Evolutionary conservation across 1,284 basidiomycete genomes (phyloP).

Genomic region (Cutaneotrichosporon spelunceum): DNA sequence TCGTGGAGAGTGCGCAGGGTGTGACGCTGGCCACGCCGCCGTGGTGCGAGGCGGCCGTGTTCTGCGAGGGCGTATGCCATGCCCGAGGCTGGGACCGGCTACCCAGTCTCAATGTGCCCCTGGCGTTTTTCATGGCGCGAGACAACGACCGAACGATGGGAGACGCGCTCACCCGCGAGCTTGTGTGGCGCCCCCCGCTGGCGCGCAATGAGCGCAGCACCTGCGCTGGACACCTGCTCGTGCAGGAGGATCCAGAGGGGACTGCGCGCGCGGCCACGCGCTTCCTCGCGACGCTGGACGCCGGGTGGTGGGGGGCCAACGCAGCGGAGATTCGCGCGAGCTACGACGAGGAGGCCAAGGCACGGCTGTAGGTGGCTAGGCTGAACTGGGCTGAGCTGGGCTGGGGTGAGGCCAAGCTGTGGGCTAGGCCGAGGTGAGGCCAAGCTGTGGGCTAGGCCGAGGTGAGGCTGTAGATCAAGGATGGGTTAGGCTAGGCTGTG

Average conservation of each 20-base stretch:
- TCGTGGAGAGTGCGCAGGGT: conserved; percentile 49
- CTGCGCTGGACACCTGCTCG: conserved; percentile 37
- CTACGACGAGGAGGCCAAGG: conserved; percentile 6
- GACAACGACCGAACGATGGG: conserved; percentile 31
- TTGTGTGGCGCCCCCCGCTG: conserved; percentile 36
- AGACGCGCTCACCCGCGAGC: conserved; percentile 21
- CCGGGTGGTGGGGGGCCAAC: conserved; percentile 9
- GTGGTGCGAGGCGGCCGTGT: conserved; percentile 35
- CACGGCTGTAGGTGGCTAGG: conserved; percentile 13
- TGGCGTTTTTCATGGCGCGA: conserved; percentile 33
- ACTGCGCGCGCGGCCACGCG: conserved; percentile 32
- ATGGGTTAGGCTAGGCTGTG: no score
- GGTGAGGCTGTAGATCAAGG: no score
- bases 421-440: no score
- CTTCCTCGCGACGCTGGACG: conserved; percentile 28
- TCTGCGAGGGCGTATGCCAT: conserved; percentile 27
- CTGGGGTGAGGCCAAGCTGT: no score
- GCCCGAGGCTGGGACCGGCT: conserved; percentile 36
- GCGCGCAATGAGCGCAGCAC: conserved; percentile 34
- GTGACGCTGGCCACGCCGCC: conserved; percentile 35
- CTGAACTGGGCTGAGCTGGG: no score
- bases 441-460: no score
- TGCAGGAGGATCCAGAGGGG: conserved; percentile 41
- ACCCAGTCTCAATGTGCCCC: conserved; percentile 30
- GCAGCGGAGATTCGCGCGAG: not conserved